Base-by-base conservation (phyloP, 1,139 yeast species). In the Eremothecium coryli region DNA sequence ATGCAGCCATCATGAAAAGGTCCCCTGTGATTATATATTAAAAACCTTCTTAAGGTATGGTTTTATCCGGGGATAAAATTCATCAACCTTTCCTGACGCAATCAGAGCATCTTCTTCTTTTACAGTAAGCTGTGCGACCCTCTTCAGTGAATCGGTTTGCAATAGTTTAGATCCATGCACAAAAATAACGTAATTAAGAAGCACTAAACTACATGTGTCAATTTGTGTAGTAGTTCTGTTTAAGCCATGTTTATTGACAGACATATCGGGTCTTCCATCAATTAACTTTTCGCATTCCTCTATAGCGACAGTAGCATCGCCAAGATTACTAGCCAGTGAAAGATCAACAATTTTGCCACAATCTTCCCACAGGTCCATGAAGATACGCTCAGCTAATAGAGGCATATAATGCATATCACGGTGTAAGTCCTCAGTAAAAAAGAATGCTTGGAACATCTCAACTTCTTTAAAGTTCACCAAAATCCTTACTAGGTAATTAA, bases 361-460 rank as follows among this genome's bases (percentile, higher is more conserved):
- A 6, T 29, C 27, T 20, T 22, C 25, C 7, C 13, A 30, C 13
- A 40, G 22, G 26, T 39, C 42, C 23, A 31, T 23, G 18, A 48
- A 35, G 2, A 45, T 39, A 10, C 38, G 39, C 22, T 50, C 52
- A 10, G 50, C 50, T 5, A 50, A 21, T 13, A 41, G 25, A 4
- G 51, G 49, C 35, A 50, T 35, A 23, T 41, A 40, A 22, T 38
- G 44, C 11, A 42, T 29, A 17, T 44, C 44, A 18, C 31, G 32
- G 15, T 38, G 26, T 10, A 40, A 13, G 16, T 42, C 40, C 12
- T 33, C 36, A n/a, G 42, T 36, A 12, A 35, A 31, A 23, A 53
- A 50, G 26, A 53, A 53, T 3, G 42, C 38, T 31, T 39, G 34
- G 25, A 52, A 48, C 32, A 49, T 46, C 2, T 38, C 31, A 4